Conservation (phyloP, 2,329 filamentous ascomycete species). For the Sporothrix globosa region DNA sequence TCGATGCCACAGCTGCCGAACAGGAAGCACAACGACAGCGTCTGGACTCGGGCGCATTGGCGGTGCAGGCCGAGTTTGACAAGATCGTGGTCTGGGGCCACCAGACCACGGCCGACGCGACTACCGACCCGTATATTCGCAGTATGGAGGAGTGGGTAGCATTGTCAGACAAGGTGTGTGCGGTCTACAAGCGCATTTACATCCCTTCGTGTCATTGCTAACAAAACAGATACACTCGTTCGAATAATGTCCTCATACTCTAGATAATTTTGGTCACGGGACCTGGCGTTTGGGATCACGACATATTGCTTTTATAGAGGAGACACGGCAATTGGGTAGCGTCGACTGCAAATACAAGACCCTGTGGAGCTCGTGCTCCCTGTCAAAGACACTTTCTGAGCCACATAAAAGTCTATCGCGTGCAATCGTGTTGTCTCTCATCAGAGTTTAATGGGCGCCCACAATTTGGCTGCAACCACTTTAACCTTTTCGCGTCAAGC, state of each 20-base stretch:
- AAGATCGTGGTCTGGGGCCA: conserved; percentile 83
- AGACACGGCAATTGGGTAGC: conserved; percentile 19
- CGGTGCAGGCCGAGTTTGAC: conserved; percentile 70
- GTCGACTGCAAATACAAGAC: conserved; percentile 9
- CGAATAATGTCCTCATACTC: not conserved
- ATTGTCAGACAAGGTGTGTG: conserved; percentile 58
- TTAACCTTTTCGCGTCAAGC: conserved; percentile 34
- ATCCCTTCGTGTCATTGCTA: not conserved
- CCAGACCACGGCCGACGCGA: conserved; percentile 64
- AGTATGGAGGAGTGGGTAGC: conserved; percentile 79
- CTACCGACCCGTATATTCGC: conserved; percentile 70
- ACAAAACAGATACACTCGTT: conserved; percentile 28
- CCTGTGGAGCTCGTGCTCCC: not conserved
- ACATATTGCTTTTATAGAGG: not conserved
- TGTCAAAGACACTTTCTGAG: not conserved
- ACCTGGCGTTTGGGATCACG: conserved; percentile 25
- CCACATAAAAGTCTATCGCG: not conserved
- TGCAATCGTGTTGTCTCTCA: not conserved
- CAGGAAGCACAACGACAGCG: conserved; percentile 38
- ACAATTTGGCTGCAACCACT: conserved; percentile 36
- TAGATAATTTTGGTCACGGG: not conserved
- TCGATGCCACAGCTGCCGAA: conserved; percentile 51
- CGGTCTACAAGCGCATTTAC: not conserved
- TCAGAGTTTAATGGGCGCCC: conserved; percentile 22
- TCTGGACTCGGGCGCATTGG: conserved; percentile 59